phyloP scores from a whole-genome alignment of 169 alveolate genomes.

The Miamiensis avidus region DNA sequence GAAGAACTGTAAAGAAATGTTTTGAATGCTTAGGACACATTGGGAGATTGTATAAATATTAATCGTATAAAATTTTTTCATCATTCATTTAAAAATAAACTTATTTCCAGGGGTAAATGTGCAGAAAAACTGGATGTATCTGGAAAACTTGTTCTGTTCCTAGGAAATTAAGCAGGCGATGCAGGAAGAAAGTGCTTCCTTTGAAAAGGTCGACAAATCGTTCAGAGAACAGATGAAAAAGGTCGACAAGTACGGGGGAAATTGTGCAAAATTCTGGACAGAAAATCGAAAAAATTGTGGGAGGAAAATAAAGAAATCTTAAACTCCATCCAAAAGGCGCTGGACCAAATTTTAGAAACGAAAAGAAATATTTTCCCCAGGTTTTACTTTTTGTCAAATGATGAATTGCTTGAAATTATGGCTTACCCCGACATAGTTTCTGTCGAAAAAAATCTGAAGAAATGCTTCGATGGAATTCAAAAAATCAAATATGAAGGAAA shows the following conservation, averaged over 20 bases:
- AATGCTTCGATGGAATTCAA: slow-evolving; percentile 68
- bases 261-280: slow-evolving; percentile 26
- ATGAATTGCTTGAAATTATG: slow-evolving; percentile 88
- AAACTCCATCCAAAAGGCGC: slow-evolving; percentile 87
- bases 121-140: slow-evolving; percentile 81
- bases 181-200: slow-evolving; percentile 69
- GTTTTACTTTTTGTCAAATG: slow-evolving; percentile 92
- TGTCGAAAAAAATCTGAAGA: slow-evolving; percentile 58
- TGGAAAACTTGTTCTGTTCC: slow-evolving; percentile 77
- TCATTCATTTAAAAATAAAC: too few relatives aligned
- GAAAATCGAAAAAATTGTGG: slow-evolving; percentile 42
- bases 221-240: slow-evolving; percentile 73
- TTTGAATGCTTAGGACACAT: slow-evolving; percentile 59
- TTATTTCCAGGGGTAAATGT: slow-evolving; percentile 60
- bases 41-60: slow-evolving; percentile 48
- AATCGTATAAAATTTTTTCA: too few relatives aligned
- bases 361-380: slow-evolving; percentile 85
- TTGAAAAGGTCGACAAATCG: slow-evolving; percentile 67
- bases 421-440: slow-evolving; percentile 67
- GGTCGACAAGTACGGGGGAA: slow-evolving; percentile 45
- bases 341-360: slow-evolving; percentile 87
- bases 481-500: slow-evolving; percentile 37
- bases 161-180: slow-evolving; percentile 71
- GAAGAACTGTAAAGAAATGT: slow-evolving; percentile 75
- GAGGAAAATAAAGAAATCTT: slow-evolving; percentile 73